These are phyloP conservation scores for Neurospora sp. DNA, from an alignment of 495 filamentous ascomycete species.

Conservation along the genomic window DNA sequence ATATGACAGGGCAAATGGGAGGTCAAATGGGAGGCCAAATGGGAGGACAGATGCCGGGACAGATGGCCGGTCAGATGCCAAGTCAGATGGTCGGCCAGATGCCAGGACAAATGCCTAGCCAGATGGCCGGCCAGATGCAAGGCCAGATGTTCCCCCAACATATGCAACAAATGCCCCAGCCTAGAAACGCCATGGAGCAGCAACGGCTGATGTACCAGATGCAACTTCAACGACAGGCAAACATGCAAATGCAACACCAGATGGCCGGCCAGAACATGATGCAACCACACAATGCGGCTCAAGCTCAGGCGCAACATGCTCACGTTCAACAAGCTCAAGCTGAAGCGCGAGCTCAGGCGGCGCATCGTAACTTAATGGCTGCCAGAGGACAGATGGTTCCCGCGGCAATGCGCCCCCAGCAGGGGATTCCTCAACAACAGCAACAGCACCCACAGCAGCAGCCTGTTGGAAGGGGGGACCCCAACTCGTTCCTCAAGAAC, in stretches of 20 bases:
- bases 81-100: background rate
- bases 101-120: conserved; percentile 9
- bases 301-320: conserved; percentile 7
- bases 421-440: conserved; percentile 14
- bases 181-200: conserved; percentile 42
- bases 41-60: conserved; percentile 24
- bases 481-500: conserved; percentile 65
- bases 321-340: conserved; percentile 12
- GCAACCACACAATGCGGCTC: conserved; percentile 8
- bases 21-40: conserved; percentile 26
- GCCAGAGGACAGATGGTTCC: conserved; percentile 38
- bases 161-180: conserved; percentile 47
- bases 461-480: conserved; percentile 24
- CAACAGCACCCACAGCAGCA: conserved; percentile 14
- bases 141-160: conserved; percentile 40
- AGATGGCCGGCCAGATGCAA: conserved; percentile 20
- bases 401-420: conserved; percentile 31
- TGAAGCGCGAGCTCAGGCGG: conserved; percentile 29
- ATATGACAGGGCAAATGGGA: conserved; percentile 23
- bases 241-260: conserved; percentile 40
- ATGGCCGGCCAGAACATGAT: conserved; percentile 34
- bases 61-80: conserved; percentile 4
- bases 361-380: conserved; percentile 40
- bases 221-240: conserved; percentile 58
- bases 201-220: conserved; percentile 53